phyloP scores from a whole-genome alignment of 129 eudicot species.

The Oenanthe sinensis region DNA sequence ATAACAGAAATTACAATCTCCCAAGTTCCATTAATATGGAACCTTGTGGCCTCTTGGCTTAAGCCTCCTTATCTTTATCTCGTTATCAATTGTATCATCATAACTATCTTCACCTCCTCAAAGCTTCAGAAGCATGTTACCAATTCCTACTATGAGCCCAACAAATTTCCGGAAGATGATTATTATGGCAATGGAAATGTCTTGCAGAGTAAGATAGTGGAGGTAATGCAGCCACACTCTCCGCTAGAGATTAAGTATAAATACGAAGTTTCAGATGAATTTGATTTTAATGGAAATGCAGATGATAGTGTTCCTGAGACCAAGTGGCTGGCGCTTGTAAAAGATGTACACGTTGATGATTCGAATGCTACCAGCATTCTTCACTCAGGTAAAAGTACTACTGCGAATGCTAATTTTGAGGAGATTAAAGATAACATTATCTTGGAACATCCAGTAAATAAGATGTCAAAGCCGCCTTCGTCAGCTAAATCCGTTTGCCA shows the following conservation, averaged over 20 bases:
- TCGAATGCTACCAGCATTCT: not conserved
- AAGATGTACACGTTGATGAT: not conserved
- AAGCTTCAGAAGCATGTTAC: constrained; percentile 26
- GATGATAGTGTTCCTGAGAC: constrained; percentile 1
- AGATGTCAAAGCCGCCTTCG: constrained; percentile 37
- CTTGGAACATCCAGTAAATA: constrained; percentile 7
- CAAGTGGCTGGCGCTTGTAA: not conserved
- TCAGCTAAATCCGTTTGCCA: constrained; percentile 62
- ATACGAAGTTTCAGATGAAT: not conserved
- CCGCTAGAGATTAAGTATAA: not conserved
- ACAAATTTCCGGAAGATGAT: constrained; percentile 18
- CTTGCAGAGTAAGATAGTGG: not conserved
- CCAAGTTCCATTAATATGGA: constrained; percentile 40
- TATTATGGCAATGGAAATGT: not conserved
- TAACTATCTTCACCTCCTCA: constrained; percentile 77
- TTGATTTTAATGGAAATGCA: not conserved
- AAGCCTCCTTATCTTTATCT: constrained; percentile 75
- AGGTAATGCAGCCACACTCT: constrained; percentile 7
- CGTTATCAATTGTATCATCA: constrained; percentile 66
- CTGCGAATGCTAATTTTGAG: constrained; percentile 23
- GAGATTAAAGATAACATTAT: constrained; percentile 30
- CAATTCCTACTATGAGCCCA: constrained; percentile 18
- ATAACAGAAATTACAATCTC: constrained; percentile 20
- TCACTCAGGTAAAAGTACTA: not conserved
- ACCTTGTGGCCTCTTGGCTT: constrained; percentile 48